These are phyloP conservation scores for Ceratocystis albifundus DNA, from an alignment of 2,329 filamentous ascomycete genomes.

Conservation along the genomic window DNA sequence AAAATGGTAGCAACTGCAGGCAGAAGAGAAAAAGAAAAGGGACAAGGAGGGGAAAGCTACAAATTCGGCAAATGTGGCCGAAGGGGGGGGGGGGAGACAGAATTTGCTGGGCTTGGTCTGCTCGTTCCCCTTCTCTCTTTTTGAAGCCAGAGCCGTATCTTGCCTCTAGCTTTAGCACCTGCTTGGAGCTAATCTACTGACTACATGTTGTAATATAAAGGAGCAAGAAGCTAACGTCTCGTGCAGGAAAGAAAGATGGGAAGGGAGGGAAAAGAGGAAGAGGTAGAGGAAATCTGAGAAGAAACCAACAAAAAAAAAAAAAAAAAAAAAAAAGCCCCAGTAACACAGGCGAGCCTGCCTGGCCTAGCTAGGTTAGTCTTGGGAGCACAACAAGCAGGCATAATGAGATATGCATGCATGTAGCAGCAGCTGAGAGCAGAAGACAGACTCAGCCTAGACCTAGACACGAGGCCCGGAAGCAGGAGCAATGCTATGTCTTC, in stretches of 20 bases:
- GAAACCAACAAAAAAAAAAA: conserved; percentile 20
- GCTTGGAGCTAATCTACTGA: conserved; percentile 5
- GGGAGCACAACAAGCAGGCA: too few relatives aligned
- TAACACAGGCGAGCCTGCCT: too few relatives aligned
- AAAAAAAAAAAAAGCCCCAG: conserved; percentile 7
- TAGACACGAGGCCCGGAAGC: too few relatives aligned
- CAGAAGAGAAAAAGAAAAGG: background rate
- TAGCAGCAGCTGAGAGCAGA: too few relatives aligned
- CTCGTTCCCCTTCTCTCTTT: conserved; percentile 1
- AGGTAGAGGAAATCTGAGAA: background rate
- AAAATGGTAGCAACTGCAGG: background rate
- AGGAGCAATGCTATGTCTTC: too few relatives aligned
- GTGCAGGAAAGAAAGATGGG: background rate
- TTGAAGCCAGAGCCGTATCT: conserved; percentile 9
- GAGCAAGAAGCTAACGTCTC: conserved; percentile 1
- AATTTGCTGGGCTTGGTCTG: background rate
- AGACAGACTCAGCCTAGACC: too few relatives aligned
- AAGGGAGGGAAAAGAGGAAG: background rate
- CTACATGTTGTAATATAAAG: conserved; percentile 6
- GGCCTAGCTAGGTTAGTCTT: too few relatives aligned
- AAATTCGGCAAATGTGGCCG: too few relatives aligned
- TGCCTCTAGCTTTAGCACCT: conserved; percentile 6
- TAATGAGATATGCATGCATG: too few relatives aligned
- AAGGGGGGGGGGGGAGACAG: background rate
- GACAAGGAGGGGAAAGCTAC: background rate